Conservation (phyloP, 441 rosid genomes). For the Erodium texanum region DNA sequence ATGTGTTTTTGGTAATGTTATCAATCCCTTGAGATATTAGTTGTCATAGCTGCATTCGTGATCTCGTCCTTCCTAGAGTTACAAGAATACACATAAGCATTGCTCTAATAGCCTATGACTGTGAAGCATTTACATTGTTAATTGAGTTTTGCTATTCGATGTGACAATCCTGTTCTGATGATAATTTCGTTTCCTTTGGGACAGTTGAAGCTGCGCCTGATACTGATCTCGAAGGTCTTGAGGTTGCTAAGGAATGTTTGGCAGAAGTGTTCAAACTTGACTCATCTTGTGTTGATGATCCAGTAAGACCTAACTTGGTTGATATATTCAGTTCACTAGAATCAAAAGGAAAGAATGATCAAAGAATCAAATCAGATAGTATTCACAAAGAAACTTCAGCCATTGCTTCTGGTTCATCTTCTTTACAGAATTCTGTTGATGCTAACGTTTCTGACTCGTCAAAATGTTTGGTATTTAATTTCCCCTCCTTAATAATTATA, state of each 20-base stretch:
- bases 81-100: no score
- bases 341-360: slow-evolving; percentile 14
- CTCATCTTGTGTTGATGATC: slow-evolving; percentile 22
- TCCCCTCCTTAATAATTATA: not conserved
- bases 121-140: not conserved
- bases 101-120: not conserved
- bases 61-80: no score
- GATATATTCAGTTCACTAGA: slow-evolving; percentile 44
- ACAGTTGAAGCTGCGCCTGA: slow-evolving; percentile 62
- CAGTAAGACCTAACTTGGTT: slow-evolving; percentile 37
- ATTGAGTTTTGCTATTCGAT: slow-evolving; percentile 5
- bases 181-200: slow-evolving; percentile 9
- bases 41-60: not conserved
- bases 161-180: slow-evolving; percentile 2
- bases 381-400: slow-evolving; percentile 18
- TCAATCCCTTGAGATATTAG: not conserved
- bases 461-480: slow-evolving; percentile 16
- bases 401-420: slow-evolving; percentile 31
- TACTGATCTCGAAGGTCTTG: slow-evolving; percentile 69
- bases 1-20: no score
- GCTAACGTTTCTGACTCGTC: slow-evolving; percentile 21
- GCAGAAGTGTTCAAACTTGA: slow-evolving; percentile 45
- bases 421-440: slow-evolving; percentile 17
- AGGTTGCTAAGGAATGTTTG: slow-evolving; percentile 74
- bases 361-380: slow-evolving; percentile 12